phyloP scores from a whole-genome alignment of 345 rosid genomes.

The Eucalyptus erythrocorys region DNA sequence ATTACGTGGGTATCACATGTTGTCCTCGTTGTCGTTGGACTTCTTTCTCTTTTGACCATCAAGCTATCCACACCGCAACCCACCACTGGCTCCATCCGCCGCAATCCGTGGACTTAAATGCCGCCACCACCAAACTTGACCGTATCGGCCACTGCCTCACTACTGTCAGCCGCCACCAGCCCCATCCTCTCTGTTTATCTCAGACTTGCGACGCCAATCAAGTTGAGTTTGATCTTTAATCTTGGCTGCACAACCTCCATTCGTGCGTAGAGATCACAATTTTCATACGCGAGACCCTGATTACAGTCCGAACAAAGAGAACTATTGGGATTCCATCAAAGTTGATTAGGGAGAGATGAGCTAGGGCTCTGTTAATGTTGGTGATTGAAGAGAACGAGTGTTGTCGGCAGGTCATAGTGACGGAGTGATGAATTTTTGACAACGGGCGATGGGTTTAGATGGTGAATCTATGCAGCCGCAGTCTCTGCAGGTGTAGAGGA shows the following conservation, averaged over 20 bases:
- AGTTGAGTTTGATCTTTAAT: not conserved
- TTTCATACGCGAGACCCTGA: not conserved
- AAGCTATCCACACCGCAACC: no score
- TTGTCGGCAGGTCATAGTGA: not conserved
- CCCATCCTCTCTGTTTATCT: not conserved
- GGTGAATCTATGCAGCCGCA: not conserved
- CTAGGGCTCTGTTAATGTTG: not conserved
- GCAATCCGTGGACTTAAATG: not conserved
- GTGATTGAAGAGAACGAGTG: not conserved
- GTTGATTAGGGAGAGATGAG: not conserved
- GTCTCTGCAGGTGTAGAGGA: not conserved
- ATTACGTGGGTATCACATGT: not conserved
- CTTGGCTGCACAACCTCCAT: not conserved
- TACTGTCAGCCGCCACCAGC: not conserved
- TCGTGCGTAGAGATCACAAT: not conserved
- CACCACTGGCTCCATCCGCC: no score
- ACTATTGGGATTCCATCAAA: not conserved
- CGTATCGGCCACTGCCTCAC: not conserved
- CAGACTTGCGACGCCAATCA: not conserved
- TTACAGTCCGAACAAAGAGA: not conserved
- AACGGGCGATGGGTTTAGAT: not conserved
- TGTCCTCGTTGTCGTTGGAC: not conserved
- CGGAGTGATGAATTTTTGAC: not conserved
- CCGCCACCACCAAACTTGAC: not conserved
- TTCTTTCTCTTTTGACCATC: not conserved